These are phyloP conservation scores for Rhizophagus sp. DNA, from an alignment of 192 early-diverging fungal genomes.

Conservation along the genomic window DNA sequence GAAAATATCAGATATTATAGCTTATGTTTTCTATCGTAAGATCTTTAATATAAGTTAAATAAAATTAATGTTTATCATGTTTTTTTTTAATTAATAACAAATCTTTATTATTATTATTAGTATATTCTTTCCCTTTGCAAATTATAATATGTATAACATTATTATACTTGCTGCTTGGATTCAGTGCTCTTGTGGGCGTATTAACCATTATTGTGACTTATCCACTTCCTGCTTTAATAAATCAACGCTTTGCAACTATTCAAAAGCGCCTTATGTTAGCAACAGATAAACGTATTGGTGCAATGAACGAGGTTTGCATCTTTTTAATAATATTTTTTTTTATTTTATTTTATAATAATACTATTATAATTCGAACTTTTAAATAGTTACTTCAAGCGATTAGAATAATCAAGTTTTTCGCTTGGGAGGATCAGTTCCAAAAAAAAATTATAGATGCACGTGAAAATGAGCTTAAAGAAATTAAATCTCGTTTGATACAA, in stretches of 20 bases:
- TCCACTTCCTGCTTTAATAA: conserved; percentile 56
- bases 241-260: conserved; percentile 49
- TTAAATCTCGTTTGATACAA: conserved; percentile 51
- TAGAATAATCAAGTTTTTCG: conserved; percentile 91
- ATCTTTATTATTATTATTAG: conserved; percentile 38
- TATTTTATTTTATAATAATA: not conserved
- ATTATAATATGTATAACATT: conserved; percentile 66
- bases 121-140: conserved; percentile 68
- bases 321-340: conserved; percentile 7
- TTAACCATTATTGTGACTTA: conserved; percentile 63
- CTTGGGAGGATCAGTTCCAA: conserved; percentile 79
- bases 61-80: not conserved
- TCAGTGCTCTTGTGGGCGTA: conserved; percentile 81
- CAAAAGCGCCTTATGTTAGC: conserved; percentile 56
- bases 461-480: conserved; percentile 61
- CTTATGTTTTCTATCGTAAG: conserved; percentile 25
- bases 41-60: not conserved
- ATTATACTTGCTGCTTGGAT: conserved; percentile 78
- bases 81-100: conserved; percentile 23
- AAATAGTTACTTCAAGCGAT: conserved; percentile 72
- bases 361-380: not conserved
- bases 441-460: conserved; percentile 64
- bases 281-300: conserved; percentile 78
- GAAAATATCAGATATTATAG: conserved; percentile 45
- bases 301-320: conserved; percentile 73